A percentile compares a stretch with the other conserved stretches of the same genome.
Evolutionary conservation across 352 stramenopile species (phyloP).

Genomic region (Plasmopara viticola): DNA sequence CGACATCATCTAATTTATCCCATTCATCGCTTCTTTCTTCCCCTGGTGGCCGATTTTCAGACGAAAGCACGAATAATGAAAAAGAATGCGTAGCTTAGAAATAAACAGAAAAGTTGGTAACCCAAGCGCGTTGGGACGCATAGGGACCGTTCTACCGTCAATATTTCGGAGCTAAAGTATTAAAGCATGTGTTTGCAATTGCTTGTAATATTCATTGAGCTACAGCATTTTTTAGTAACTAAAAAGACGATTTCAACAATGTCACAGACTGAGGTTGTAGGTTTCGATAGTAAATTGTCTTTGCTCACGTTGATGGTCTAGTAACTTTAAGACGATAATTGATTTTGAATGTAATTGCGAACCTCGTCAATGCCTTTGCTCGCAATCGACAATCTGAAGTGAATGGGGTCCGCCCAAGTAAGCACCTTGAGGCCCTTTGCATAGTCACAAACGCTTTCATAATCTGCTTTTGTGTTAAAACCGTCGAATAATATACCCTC

Average conservation of each 20-base stretch:
- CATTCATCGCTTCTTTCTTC: constrained; percentile 42
- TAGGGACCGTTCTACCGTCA: constrained; percentile 10
- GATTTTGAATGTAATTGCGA: constrained; percentile 65
- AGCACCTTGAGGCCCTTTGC: constrained; percentile 64
- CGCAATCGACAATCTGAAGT: constrained; percentile 72
- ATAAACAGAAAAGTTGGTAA: constrained; percentile 17
- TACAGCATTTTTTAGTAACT: too few relatives aligned
- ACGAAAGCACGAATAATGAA: constrained; percentile 38
- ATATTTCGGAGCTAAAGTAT: too few relatives aligned
- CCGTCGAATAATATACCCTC: constrained; percentile 83
- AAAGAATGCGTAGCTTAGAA: constrained; percentile 52
- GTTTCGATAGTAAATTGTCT: too few relatives aligned
- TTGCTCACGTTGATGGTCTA: too few relatives aligned
- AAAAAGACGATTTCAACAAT: too few relatives aligned
- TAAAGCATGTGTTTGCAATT: too few relatives aligned
- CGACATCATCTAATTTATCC: constrained; percentile 34
- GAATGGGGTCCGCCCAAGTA: constrained; percentile 75
- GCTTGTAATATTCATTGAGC: too few relatives aligned
- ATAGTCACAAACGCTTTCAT: constrained; percentile 68
- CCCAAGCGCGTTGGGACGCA: constrained; percentile 24
- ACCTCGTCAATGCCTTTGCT: constrained; percentile 57
- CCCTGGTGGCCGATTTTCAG: constrained; percentile 41
- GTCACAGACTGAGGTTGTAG: too few relatives aligned
- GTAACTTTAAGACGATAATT: constrained; percentile 34
- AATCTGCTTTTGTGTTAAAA: constrained; percentile 80